A percentile compares a stretch with the other conserved stretches of the same genome.
Evolutionary conservation across 2,329 filamentous ascomycete species (phyloP).

Genomic region (Epichloe bromicola): DNA sequence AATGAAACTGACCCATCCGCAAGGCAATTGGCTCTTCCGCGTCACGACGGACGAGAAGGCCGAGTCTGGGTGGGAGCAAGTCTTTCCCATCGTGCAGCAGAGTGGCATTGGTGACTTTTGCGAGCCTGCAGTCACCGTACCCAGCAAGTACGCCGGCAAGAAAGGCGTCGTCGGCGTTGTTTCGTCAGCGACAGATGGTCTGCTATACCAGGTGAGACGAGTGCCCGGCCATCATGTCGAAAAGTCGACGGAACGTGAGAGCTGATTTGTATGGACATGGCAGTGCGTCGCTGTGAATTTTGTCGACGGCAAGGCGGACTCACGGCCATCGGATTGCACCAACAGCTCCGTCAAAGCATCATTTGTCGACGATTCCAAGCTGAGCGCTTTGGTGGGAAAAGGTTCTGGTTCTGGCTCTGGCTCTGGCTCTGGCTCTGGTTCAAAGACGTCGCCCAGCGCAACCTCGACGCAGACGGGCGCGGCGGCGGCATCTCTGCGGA

Average conservation of each 20-base stretch:
- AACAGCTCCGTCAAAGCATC: slow-evolving; percentile 21
- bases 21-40: slow-evolving; percentile 44
- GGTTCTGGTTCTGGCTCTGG: slow-evolving; percentile 1
- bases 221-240: not conserved
- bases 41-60: slow-evolving; percentile 38
- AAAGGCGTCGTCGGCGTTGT: slow-evolving; percentile 42
- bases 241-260: not conserved
- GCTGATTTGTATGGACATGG: not conserved
- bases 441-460: slow-evolving; percentile 11
- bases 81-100: slow-evolving; percentile 41
- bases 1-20: slow-evolving; percentile 34
- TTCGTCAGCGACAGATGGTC: slow-evolving; percentile 38
- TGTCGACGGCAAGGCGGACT: slow-evolving; percentile 27
- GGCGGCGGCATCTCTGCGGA: slow-evolving; percentile 14
- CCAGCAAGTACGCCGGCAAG: slow-evolving; percentile 37
- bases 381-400: slow-evolving; percentile 20
- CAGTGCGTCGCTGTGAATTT: slow-evolving; percentile 45
- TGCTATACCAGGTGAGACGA: slow-evolving; percentile 38
- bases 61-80: slow-evolving; percentile 37
- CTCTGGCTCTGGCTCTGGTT: not conserved
- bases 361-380: slow-evolving; percentile 20
- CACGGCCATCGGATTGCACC: slow-evolving; percentile 18
- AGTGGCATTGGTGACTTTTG: slow-evolving; percentile 42
- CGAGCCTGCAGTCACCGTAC: slow-evolving; percentile 33
- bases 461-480: slow-evolving; percentile 12